Base-by-base conservation (phyloP, 176 grass and related monocot species). In the Aegilops sharonensis region DNA sequence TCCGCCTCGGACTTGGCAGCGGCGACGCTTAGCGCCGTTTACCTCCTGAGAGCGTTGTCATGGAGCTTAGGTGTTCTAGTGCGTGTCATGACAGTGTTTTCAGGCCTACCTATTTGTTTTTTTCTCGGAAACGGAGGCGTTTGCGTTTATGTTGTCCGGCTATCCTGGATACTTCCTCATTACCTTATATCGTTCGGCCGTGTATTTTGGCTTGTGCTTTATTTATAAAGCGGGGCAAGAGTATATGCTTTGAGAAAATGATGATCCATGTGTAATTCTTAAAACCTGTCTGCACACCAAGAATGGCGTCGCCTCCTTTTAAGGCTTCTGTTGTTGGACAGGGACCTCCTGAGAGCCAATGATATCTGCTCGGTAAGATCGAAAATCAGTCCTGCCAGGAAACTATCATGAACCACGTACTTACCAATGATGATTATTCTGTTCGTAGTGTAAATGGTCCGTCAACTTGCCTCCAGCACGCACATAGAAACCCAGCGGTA, bases 401-500 rank as follows among this genome's bases (percentile, higher is more conserved):
- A 81, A 64, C 23, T 39, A 4, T 74, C 30, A 24, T 56, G 54
- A 78, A 78, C 71, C 10, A 14, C 42, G 42, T 43, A 45, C n/a
- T 64, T 75, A 86, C 56, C 18, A 11, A 69, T 78, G 79, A 24
- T 54, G 17, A 54, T 77, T 54, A 3, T 77, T 66, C 3, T 85
- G 60, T 65, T 78, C 31, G 50, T 83, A 17, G 5, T 54, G 50
- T 6, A 25, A 54, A 54, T 54, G 50, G 50, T 18, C 50, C 50
- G 15, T 54, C 15, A 54, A 75, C 34, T 84, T 80, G 67, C 36
- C 56, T 67, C 75, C 57, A 80, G 42, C 10, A 75, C 57, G 59
- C 67, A 25, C 42, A 43, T 15, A 35, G 21, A 89, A 77, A 78
- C 12, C 75, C 45, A 87, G 68, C 59, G 74, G 68, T 37, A 68